phyloP scores from a whole-genome alignment of 495 filamentous ascomycete species.

The Podospora tetraspora region DNA sequence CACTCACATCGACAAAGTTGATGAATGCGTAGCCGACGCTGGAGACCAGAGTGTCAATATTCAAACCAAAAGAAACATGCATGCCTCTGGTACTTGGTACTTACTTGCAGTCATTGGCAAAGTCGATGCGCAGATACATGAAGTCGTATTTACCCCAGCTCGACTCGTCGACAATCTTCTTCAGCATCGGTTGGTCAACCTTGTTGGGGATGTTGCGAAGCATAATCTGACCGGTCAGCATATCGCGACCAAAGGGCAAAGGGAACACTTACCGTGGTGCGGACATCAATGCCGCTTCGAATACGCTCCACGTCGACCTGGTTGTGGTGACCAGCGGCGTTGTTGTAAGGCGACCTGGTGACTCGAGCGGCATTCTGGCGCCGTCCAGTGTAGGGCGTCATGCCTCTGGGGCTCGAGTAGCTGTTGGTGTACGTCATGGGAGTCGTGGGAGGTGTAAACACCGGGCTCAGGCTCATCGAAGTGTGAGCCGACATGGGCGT shows the following conservation, averaged over 20 bases:
- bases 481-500: conserved; percentile 20
- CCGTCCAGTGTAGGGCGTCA: conserved; percentile 31
- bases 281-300: conserved; percentile 60
- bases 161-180: conserved; percentile 70
- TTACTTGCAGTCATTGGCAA: conserved; percentile 84
- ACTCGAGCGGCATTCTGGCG: conserved; percentile 41
- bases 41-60: conserved; percentile 27
- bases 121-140: conserved; percentile 91
- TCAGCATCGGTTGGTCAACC: conserved; percentile 74
- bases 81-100: conserved; percentile 22
- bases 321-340: conserved; percentile 52
- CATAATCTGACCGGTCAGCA: conserved; percentile 67
- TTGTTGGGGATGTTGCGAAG: conserved; percentile 92
- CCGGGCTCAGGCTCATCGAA: conserved; percentile 21
- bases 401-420: conserved; percentile 28
- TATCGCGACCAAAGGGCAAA: background rate
- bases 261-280: conserved; percentile 58
- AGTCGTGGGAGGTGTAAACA: conserved; percentile 32
- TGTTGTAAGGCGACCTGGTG: conserved; percentile 37
- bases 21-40: conserved; percentile 98
- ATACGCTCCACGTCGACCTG: conserved; percentile 63
- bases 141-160: conserved; percentile 85
- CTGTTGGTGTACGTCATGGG: conserved; percentile 29
- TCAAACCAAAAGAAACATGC: background rate
- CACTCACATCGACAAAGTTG: conserved; percentile 78